Evolutionary conservation across 441 rosid genomes (phyloP), one percentile per base, ranked within the genome.

Genomic region (Adansonia madagascariensis): DNA sequence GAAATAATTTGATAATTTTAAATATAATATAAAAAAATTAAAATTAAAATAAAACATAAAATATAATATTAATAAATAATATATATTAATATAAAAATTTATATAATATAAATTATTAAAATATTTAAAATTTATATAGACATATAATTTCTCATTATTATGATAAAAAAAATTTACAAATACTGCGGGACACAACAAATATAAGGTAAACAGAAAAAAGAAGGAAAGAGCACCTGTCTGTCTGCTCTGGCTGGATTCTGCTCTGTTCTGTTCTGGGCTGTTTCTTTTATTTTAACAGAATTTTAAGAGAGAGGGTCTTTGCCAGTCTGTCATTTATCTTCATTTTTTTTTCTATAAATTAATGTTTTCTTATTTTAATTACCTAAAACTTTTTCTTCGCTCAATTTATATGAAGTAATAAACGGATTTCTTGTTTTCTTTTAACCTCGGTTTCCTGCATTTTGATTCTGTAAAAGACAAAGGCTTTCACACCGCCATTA

Each of bases 241-340:
- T 75, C 71, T 75, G 60, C 31, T 20, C 41, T 60, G 43, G 59
- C 67, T 62, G 44, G 3, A 8, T 71, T 27, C 75, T 68, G 79
- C 56, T 41, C 3, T 9, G 27, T 35, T 65, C 71, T 75, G 59
- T 68, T 2, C 75, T 68, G 79, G 56, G 22, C 3, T 9, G 27
- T 35, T 65, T 61, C 65, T 47, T 68, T 56, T 24, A 24, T 27
- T 50, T 50, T 9, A 69, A 69, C 57, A 49, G 73, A 49, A 50
- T 10, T 70, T 47, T 6, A 15, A 70, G 73, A 69, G 72, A 49
- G n/a, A 70, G 20, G 49, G 1, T 41, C 43, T 20, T 39, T 75
- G 83, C 78, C 86, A 83, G 67, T 60, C 86, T 83, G 86, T 83
- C 81, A 61, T 7, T 75, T 77, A 46, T 73, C 75, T 41, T 20